Conservation (phyloP, 2,329 filamentous ascomycete species). For the Cladosporium sp. region DNA sequence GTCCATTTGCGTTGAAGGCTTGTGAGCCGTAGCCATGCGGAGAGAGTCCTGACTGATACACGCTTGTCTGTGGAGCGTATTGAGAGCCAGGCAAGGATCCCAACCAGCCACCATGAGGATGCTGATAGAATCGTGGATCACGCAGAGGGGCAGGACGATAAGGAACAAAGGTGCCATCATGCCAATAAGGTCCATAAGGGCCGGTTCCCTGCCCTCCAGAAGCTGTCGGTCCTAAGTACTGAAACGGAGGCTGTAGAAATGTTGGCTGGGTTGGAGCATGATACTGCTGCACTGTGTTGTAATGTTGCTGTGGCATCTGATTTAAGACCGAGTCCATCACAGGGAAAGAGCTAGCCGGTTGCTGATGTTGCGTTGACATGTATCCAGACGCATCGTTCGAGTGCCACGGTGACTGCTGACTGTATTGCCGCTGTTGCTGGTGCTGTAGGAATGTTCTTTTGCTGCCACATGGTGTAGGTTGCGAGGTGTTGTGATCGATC, state of each 20-base stretch:
- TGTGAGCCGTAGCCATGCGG: background rate
- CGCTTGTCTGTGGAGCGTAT: background rate
- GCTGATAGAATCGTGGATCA: slow-evolving; percentile 46
- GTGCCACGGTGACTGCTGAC: slow-evolving; percentile 2
- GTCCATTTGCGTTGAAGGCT: background rate
- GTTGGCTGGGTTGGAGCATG: slow-evolving; percentile 52
- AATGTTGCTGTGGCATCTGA: slow-evolving; percentile 48
- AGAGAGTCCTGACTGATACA: background rate
- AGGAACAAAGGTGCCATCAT: slow-evolving; percentile 58
- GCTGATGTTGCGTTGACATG: background rate
- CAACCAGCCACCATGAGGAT: slow-evolving; percentile 17
- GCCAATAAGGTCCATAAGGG: slow-evolving; percentile 60
- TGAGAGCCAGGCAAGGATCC: slow-evolving; percentile 1
- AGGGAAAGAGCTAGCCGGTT: slow-evolving; percentile 26
- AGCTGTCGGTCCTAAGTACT: slow-evolving; percentile 56
- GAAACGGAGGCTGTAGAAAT: slow-evolving; percentile 56
- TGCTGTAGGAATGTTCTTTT: slow-evolving; percentile 30
- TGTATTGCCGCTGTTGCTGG: slow-evolving; percentile 27
- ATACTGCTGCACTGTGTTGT: slow-evolving; percentile 25
- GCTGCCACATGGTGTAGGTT: slow-evolving; percentile 16
- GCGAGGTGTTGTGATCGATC: slow-evolving; percentile 33
- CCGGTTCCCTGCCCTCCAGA: slow-evolving; percentile 53
- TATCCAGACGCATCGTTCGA: background rate
- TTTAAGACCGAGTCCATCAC: slow-evolving; percentile 60
- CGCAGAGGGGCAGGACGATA: slow-evolving; percentile 57